Evolutionary conservation across 2,329 filamentous ascomycete genomes (phyloP).

Genomic region (Aspergillus costaricaensis): DNA sequence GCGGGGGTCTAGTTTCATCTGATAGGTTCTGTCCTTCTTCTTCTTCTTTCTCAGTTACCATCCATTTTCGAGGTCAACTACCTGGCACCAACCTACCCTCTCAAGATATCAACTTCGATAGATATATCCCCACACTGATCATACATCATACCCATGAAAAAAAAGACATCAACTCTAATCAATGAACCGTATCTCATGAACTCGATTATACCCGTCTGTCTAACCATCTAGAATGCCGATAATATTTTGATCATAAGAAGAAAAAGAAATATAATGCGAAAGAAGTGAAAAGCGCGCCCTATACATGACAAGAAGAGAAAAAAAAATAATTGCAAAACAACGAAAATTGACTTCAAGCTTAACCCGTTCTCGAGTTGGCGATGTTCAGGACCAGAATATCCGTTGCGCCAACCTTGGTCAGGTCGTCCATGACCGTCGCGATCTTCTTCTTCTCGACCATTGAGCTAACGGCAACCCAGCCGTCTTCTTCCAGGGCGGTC

Average conservation of each 20-base stretch:
- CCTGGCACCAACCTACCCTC: too few species aligned
- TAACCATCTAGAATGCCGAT: slow-evolving; percentile 10
- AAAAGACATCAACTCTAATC: too few species aligned
- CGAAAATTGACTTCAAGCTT: background rate
- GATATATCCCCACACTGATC: too few species aligned
- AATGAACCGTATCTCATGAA: background rate
- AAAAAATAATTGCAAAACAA: background rate
- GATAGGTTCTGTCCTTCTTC: background rate
- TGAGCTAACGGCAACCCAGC: slow-evolving; percentile 89
- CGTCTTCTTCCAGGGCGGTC: slow-evolving; percentile 81
- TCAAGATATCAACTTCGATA: too few species aligned
- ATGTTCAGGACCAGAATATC: slow-evolving; percentile 87
- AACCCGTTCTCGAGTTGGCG: slow-evolving; percentile 68
- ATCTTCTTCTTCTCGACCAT: slow-evolving; percentile 92
- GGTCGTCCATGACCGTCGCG: slow-evolving; percentile 81
- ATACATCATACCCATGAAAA: too few species aligned
- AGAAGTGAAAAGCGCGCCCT: background rate
- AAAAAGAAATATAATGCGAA: background rate
- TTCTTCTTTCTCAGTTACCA: background rate
- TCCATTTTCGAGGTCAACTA: too few species aligned
- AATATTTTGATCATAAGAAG: slow-evolving; percentile 4
- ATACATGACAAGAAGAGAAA: background rate
- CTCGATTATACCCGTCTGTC: background rate
- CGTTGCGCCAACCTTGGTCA: slow-evolving; percentile 73
- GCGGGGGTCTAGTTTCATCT: background rate